Percentiles rank a stretch among this genome's conserved stretches.
These are phyloP conservation scores for Tardiomyces depauwii DNA, from an alignment of 1,139 yeast genomes.

Conservation along the genomic window DNA sequence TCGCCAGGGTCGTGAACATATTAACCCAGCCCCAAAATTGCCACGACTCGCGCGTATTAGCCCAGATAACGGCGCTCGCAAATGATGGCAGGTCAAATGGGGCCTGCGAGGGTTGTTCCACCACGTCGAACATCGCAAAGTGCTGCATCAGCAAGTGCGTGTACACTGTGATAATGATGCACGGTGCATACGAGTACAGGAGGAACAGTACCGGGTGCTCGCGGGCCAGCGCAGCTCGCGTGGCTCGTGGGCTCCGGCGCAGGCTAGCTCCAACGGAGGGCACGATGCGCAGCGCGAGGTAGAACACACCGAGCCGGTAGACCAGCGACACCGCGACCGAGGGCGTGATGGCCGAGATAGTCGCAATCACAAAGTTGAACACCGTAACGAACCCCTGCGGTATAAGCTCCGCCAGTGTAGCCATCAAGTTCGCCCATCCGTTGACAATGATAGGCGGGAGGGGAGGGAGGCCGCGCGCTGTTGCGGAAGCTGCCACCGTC, in stretches of 20 bases:
- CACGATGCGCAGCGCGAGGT: conserved; percentile 87
- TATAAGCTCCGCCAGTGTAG: conserved; percentile 32
- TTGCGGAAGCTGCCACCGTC: conserved; percentile 7
- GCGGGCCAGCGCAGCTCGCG: neutral
- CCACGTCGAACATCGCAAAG: conserved; percentile 67
- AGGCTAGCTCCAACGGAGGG: conserved; percentile 43
- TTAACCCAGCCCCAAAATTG: conserved; percentile 97
- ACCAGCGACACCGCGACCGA: conserved; percentile 74
- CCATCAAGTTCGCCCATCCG: conserved; percentile 28
- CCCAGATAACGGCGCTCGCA: conserved; percentile 31
- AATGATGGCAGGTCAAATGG: conserved; percentile 14
- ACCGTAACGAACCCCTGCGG: conserved; percentile 45
- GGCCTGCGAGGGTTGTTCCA: conserved; percentile 19
- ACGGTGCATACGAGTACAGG: conserved; percentile 75
- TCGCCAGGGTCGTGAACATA: conserved; percentile 64
- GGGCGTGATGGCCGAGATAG: conserved; percentile 66
- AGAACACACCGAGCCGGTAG: conserved; percentile 76
- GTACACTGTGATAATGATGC: conserved; percentile 87
- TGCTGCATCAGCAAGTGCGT: conserved; percentile 89
- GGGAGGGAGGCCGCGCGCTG: conserved; percentile 17
- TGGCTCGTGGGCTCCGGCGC: conserved; percentile 1
- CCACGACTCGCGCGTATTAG: conserved; percentile 50
- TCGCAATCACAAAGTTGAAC: conserved; percentile 56
- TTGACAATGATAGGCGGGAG: conserved; percentile 28
- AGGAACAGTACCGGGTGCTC: conserved; percentile 6